Conservation (phyloP, 2,329 filamentous ascomycete species). For the Fusarium haematococcum region DNA sequence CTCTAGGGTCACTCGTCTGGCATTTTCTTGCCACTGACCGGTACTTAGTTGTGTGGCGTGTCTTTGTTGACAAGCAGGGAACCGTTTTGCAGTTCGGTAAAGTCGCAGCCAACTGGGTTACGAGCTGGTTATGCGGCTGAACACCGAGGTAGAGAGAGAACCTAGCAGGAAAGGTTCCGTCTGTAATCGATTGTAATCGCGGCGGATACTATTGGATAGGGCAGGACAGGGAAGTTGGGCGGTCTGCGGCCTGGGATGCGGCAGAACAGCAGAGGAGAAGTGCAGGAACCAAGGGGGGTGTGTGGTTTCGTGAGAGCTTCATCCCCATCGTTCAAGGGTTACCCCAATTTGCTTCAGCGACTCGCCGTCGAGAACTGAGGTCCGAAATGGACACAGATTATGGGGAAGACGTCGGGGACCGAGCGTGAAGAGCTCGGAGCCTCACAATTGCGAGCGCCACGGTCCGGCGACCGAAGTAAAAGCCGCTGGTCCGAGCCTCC, state of each 20-base stretch:
- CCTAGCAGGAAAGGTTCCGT: neutral
- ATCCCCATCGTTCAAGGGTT: slow-evolving; percentile 29
- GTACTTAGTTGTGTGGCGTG: neutral
- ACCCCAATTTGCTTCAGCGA: slow-evolving; percentile 33
- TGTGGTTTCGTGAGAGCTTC: slow-evolving; percentile 34
- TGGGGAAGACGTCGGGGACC: slow-evolving; percentile 39
- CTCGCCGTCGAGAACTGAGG: slow-evolving; percentile 19
- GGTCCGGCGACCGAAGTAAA: slow-evolving; percentile 44
- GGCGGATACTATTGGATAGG: slow-evolving; percentile 31
- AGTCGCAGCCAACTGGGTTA: slow-evolving; percentile 5
- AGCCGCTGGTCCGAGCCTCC: slow-evolving; percentile 44
- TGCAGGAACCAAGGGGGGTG: slow-evolving; percentile 22
- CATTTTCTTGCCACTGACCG: neutral
- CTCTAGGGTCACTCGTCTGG: neutral
- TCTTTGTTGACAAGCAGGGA: neutral
- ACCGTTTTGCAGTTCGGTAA: neutral
- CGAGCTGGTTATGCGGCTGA: slow-evolving; percentile 27
- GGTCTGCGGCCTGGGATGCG: slow-evolving; percentile 37
- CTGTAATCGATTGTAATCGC: slow-evolving; percentile 36
- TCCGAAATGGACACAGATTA: slow-evolving; percentile 12
- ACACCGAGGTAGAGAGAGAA: slow-evolving; percentile 7
- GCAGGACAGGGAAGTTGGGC: slow-evolving; percentile 21
- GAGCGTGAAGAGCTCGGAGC: slow-evolving; percentile 37
- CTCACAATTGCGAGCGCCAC: slow-evolving; percentile 41
- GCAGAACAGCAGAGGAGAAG: slow-evolving; percentile 36